phyloP scores from a whole-genome alignment of 257 asterid species.

The Fraxinus quadrangulata region DNA sequence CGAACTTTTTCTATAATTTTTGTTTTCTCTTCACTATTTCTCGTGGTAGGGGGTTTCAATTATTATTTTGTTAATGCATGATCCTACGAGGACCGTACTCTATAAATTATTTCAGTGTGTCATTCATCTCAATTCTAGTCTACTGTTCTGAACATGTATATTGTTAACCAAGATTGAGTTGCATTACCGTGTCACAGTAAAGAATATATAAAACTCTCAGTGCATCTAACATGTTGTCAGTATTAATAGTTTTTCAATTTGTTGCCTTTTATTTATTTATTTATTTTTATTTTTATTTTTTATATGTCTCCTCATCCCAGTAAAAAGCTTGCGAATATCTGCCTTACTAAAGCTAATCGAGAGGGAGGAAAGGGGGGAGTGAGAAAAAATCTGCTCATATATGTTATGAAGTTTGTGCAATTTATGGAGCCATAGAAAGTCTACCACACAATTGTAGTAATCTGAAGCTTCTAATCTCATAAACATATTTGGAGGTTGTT shows the following conservation, averaged over 20 bases:
- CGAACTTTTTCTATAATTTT: background rate
- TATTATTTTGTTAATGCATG: background rate
- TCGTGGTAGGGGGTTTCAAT: constrained; percentile 5
- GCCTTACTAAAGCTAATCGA: background rate
- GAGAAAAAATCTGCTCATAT: background rate
- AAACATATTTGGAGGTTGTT: background rate
- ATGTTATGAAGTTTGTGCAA: background rate
- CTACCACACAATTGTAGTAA: background rate
- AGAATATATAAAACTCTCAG: background rate
- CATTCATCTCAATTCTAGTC: background rate
- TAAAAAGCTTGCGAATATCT: background rate
- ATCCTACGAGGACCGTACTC: background rate
- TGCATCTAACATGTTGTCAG: background rate
- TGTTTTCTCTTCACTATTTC: background rate
- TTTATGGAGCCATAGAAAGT: background rate
- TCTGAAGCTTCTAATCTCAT: no score
- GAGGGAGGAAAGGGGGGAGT: no score
- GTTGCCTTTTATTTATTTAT: no score
- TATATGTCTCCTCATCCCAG: background rate
- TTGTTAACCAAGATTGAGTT: background rate
- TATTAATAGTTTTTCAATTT: background rate
- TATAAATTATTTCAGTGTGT: background rate
- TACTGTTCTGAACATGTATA: background rate
- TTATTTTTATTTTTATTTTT: no score
- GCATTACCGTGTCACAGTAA: background rate